Base-by-base conservation (phyloP, 2,329 filamentous ascomycete species). In the Pezicula radicicola region DNA sequence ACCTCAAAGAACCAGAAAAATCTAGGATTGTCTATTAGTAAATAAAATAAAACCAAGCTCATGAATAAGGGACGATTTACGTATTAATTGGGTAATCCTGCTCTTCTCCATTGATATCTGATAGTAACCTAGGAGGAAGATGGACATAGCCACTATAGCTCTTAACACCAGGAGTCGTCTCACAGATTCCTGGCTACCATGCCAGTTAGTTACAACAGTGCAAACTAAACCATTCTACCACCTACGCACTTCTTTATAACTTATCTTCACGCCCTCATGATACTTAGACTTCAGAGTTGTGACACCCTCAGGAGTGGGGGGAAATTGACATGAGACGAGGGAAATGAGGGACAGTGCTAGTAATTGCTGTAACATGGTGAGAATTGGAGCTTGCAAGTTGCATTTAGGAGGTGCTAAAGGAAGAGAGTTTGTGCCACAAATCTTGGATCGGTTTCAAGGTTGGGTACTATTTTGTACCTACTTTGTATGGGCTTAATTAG, bases 1-100 rank as follows among this genome's bases (percentile, higher is more conserved):
- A 33, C 30, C 51, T 72, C 69, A 53, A 74, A 68, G 50, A 72
- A 73, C 70, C 70, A 74, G 58, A 72, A 73, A 59, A 73, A 72
- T 1, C 39, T 41, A 18, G 10, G 9, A 13, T 16, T 16, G 12
- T 16, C 9, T 16, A 13, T 41, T 13, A 41, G 39, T 3, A 41
- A 19, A 12, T 3, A 18, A 19, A 19, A 19, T 19, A 19, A 19
- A 19, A 19, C 19, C 19, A 19, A 3, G 19, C 3, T 19, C 19
- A 19, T 19, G 19, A 19, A 19, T 19, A 19, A 2, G 19, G 19
- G 19, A 19, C 19, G 19, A 19, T 19, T 19, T 41, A 61, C 28
- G 49, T 59, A 27, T 54, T 55, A 30, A 59, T 52, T 2, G 47
- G 42, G 13, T 58, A 58, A 12, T 50, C 37, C 13, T 42, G 40